Conservation (phyloP, 345 rosid genomes). For the Camelina laxa region DNA sequence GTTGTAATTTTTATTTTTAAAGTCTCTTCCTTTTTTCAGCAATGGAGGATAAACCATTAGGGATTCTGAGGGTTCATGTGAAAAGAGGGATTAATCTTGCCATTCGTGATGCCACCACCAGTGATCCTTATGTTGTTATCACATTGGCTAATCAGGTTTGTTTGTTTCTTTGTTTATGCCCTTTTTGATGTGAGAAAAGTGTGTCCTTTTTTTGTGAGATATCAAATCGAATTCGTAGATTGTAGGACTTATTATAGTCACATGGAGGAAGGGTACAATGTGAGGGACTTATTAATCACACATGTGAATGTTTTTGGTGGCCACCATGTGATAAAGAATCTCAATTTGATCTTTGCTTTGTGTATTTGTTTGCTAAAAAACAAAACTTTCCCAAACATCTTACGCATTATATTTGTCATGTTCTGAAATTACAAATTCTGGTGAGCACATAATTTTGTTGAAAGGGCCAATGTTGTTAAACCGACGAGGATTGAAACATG, state of each 20-base stretch:
- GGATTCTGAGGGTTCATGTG: conserved; percentile 56
- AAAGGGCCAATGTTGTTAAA: neutral
- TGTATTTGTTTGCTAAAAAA: conserved; percentile 28
- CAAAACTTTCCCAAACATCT: neutral
- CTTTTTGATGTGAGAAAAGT: neutral
- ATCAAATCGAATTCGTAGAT: neutral
- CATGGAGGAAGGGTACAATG: conserved; percentile 31
- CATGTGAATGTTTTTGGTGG: conserved; percentile 36
- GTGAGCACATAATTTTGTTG: neutral
- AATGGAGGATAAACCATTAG: conserved; percentile 53
- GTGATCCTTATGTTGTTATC: conserved; percentile 66
- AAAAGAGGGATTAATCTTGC: conserved; percentile 56
- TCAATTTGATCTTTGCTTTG: conserved; percentile 26
- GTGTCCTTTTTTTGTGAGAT: conserved; percentile 8
- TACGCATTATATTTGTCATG: neutral
- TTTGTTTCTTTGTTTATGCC: neutral
- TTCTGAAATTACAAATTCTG: neutral
- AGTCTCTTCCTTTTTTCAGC: conserved; percentile 22
- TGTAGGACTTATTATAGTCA: conserved; percentile 14
- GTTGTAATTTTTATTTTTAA: neutral
- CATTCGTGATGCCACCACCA: conserved; percentile 49
- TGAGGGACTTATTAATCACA: conserved; percentile 14
- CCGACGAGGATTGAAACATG: neutral
- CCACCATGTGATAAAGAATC: conserved; percentile 43
- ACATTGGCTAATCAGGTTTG: conserved; percentile 53